These are phyloP conservation scores for Chlorociboria aeruginascens DNA, from an alignment of 495 filamentous ascomycete genomes.

Conservation along the genomic window DNA sequence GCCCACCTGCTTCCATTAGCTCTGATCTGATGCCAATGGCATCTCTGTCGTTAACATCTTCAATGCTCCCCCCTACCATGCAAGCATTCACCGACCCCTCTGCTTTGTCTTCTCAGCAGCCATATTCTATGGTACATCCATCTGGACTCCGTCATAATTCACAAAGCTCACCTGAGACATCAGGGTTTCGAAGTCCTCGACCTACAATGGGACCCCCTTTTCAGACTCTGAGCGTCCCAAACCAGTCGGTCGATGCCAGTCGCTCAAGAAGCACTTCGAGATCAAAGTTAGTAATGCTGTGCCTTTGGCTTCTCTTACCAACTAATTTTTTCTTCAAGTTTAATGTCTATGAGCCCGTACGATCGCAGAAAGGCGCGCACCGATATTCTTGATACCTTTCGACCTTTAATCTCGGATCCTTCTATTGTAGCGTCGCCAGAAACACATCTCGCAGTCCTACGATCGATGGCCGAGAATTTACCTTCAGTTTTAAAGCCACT, in stretches of 20 bases:
- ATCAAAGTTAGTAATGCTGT: constrained; percentile 3
- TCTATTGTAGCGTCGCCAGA: constrained; percentile 11
- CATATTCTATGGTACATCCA: constrained; percentile 22
- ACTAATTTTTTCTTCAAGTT: constrained; percentile 7
- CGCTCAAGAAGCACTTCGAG: constrained; percentile 2
- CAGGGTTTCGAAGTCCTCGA: constrained; percentile 21
- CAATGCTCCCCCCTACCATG: constrained; percentile 17
- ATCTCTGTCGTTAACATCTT: constrained; percentile 19
- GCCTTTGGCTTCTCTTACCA: not conserved
- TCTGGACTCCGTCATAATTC: constrained; percentile 21
- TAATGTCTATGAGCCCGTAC: constrained; percentile 17
- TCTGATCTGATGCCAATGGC: constrained; percentile 22
- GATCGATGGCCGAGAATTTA: constrained; percentile 15
- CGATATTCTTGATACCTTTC: constrained; percentile 15
- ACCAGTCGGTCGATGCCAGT: constrained; percentile 7
- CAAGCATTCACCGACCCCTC: constrained; percentile 15
- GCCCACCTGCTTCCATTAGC: constrained; percentile 14
- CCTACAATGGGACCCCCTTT: constrained; percentile 21
- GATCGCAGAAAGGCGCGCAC: constrained; percentile 19
- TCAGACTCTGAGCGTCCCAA: constrained; percentile 18
- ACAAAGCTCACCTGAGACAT: constrained; percentile 24
- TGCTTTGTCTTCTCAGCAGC: constrained; percentile 17
- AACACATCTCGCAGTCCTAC: constrained; percentile 20
- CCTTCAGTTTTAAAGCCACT: constrained; percentile 23
- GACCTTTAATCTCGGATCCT: constrained; percentile 11